A percentile compares a stretch with the other conserved stretches of the same genome.
Evolutionary conservation across 768 basidiomycete genomes (phyloP).

Genomic region (Suillus subluteus): DNA sequence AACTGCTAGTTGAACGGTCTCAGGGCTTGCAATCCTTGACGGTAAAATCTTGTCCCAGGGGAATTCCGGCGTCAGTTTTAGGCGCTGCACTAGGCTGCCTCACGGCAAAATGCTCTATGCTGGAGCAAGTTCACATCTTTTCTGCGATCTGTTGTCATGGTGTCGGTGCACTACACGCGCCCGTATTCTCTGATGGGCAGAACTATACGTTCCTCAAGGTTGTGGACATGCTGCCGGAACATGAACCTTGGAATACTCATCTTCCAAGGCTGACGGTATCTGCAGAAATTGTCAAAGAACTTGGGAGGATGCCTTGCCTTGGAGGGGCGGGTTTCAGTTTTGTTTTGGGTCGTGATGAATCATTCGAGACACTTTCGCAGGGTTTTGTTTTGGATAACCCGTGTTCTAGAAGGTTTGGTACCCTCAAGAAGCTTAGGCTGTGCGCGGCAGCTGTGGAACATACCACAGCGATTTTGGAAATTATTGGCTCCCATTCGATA

Average conservation of each 20-base stretch:
- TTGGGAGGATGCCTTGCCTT: conserved; percentile 4
- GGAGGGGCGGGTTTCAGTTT: neutral
- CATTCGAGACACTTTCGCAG: neutral
- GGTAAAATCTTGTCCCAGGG: neutral
- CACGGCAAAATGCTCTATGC: neutral
- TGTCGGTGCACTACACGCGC: neutral
- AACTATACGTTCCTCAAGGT: neutral
- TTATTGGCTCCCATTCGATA: neutral
- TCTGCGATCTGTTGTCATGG: neutral
- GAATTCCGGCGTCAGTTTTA: neutral
- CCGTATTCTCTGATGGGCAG: neutral
- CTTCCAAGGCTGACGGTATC: neutral
- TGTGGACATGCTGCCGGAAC: neutral
- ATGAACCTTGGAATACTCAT: neutral
- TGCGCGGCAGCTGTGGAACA: neutral
- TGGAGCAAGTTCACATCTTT: neutral
- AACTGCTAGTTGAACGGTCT: neutral
- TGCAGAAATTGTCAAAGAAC: conserved; percentile 2
- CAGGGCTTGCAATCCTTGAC: neutral
- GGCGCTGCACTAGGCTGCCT: neutral
- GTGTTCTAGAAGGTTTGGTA: neutral
- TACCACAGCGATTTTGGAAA: neutral
- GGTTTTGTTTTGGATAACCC: neutral
- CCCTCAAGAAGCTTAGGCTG: neutral
- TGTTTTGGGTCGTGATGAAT: neutral